Conservation (phyloP, 108 stramenopile genomes). For the Nannochloropsis salina region DNA sequence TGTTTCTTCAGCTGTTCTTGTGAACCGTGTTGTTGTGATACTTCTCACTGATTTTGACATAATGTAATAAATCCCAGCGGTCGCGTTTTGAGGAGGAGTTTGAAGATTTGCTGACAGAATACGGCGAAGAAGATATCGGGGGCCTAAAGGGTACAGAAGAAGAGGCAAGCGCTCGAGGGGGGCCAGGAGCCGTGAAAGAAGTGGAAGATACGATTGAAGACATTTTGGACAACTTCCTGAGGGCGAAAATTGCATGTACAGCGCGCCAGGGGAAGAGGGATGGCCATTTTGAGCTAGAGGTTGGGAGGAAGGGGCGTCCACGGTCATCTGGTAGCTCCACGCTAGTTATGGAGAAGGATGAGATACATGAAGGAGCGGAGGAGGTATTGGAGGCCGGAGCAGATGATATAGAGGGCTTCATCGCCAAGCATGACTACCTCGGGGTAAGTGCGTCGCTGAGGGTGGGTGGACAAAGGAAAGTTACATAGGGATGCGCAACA, state of each 20-base stretch:
- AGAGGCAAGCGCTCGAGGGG: not conserved
- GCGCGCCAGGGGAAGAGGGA: not conserved
- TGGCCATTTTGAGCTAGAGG: not conserved
- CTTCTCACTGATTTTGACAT: too few relatives aligned
- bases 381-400: constrained; percentile 23
- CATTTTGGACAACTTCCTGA: constrained; percentile 20
- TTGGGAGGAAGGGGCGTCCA: not conserved
- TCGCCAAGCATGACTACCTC: constrained; percentile 4
- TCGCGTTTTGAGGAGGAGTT: constrained; percentile 7
- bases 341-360: not conserved
- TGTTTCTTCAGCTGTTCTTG: too few relatives aligned
- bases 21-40: too few relatives aligned
- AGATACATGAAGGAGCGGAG: constrained; percentile 28
- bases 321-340: not conserved
- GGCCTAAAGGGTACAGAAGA: not conserved
- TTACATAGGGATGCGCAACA: not conserved
- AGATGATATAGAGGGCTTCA: constrained; percentile 29
- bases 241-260: not conserved
- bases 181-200: not conserved
- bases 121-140: not conserved
- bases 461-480: constrained; percentile 41
- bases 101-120: constrained; percentile 49
- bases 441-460: constrained; percentile 18
- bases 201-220: constrained; percentile 3
- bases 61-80: too few relatives aligned